These are phyloP conservation scores for Spathaspora jeffriesii DNA, from an alignment of 1,139 yeast species.

Conservation along the genomic window DNA sequence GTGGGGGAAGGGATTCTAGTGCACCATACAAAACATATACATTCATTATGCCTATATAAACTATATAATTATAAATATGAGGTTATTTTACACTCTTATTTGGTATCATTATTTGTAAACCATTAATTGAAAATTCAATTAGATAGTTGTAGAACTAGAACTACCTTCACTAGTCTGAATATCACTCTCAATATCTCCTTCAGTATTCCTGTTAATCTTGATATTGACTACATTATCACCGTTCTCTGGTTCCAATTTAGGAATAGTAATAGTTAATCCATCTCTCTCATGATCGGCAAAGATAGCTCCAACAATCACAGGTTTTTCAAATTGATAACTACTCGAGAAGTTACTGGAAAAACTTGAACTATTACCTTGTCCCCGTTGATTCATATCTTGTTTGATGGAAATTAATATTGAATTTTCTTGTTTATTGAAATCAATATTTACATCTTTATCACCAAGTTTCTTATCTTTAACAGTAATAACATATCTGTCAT, in stretches of 20 bases:
- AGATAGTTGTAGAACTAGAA: not conserved
- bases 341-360: slow-evolving; percentile 14
- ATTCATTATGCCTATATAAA: too few relatives aligned
- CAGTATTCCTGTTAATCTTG: not conserved
- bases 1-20: too few relatives aligned
- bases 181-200: not conserved
- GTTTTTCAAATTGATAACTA: slow-evolving; percentile 13
- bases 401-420: slow-evolving; percentile 10
- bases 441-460: slow-evolving; percentile 13
- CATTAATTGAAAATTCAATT: too few relatives aligned
- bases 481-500: slow-evolving; percentile 15
- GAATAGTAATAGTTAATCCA: slow-evolving; percentile 13
- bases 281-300: slow-evolving; percentile 13
- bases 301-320: slow-evolving; percentile 12
- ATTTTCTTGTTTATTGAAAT: slow-evolving; percentile 14
- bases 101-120: too few relatives aligned
- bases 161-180: not conserved
- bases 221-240: slow-evolving; percentile 16
- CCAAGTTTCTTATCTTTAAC: slow-evolving; percentile 12
- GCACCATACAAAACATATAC: too few relatives aligned
- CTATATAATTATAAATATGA: too few relatives aligned
- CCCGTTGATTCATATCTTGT: slow-evolving; percentile 9
- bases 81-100: not conserved
- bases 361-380: slow-evolving; percentile 11
- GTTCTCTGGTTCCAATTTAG: slow-evolving; percentile 13